phyloP scores from a whole-genome alignment of 306 rosid genomes.

The Gillenia trifoliata region DNA sequence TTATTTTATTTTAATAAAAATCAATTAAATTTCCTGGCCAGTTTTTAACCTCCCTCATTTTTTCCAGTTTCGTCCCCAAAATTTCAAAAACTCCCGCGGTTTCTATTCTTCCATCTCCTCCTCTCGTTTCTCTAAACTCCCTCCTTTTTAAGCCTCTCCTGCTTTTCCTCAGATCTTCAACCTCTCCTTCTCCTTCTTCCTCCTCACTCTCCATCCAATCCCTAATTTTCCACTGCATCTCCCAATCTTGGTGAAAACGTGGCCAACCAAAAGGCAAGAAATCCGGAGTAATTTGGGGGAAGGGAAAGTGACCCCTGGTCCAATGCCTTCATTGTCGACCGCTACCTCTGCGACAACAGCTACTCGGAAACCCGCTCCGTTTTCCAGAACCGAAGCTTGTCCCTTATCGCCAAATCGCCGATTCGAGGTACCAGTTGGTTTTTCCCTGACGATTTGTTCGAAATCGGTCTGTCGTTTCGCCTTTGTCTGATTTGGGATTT shows the following conservation, averaged over 20 bases:
- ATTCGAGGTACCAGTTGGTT: constrained; percentile 31
- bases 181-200: not conserved
- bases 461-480: not conserved
- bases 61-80: constrained; percentile 8
- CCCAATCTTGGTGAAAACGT: constrained; percentile 27
- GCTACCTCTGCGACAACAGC: constrained; percentile 59
- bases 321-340: constrained; percentile 84
- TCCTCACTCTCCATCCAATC: not conserved
- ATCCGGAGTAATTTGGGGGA: constrained; percentile 33
- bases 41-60: not conserved
- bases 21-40: too few relatives aligned
- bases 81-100: constrained; percentile 53
- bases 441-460: not conserved
- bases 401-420: constrained; percentile 56
- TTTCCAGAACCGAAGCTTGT: constrained; percentile 57
- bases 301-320: constrained; percentile 57
- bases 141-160: constrained; percentile 12
- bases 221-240: not conserved
- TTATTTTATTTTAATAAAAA: too few relatives aligned
- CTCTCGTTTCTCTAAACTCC: constrained; percentile 7
- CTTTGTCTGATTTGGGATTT: not conserved
- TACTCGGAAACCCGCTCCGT: constrained; percentile 45
- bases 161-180: constrained; percentile 8
- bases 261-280: constrained; percentile 47
- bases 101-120: constrained; percentile 13